Percentiles rank a stretch among this genome's conserved stretches.
Conservation (phyloP, 1,284 basidiomycete genomes). For the Melampsora americana region DNA sequence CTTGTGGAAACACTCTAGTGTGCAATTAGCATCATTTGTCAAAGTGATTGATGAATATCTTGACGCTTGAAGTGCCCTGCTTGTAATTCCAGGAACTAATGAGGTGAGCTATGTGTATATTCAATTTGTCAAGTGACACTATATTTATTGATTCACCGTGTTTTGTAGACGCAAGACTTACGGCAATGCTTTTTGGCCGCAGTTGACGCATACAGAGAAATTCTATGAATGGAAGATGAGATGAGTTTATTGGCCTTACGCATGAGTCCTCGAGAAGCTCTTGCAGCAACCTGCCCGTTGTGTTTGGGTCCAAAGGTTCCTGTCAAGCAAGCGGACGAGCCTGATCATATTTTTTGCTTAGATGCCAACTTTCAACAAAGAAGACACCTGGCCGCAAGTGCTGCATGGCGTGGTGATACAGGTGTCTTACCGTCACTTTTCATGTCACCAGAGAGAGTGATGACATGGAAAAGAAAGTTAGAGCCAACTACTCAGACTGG, state of each 20-base stretch:
- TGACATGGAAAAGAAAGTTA: too few relatives aligned
- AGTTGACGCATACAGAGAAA: slow-evolving; percentile 11
- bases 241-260: too few relatives aligned
- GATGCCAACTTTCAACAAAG: slow-evolving; percentile 16
- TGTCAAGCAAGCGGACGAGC: slow-evolving; percentile 3
- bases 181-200: neutral
- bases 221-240: neutral
- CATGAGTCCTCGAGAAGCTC: too few relatives aligned
- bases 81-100: neutral
- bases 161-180: neutral
- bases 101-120: too few relatives aligned
- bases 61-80: neutral
- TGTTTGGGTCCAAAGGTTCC: neutral
- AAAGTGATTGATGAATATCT: slow-evolving; percentile 22
- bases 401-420: too few relatives aligned
- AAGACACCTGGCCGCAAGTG: too few relatives aligned
- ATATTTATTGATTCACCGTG: too few relatives aligned
- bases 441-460: too few relatives aligned
- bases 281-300: neutral
- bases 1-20: neutral
- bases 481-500: too few relatives aligned
- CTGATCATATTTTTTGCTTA: slow-evolving; percentile 17
- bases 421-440: too few relatives aligned
- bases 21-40: neutral
- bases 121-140: too few relatives aligned